Base-by-base conservation (phyloP, 495 filamentous ascomycete genomes). In the Neurospora tetraspora region DNA sequence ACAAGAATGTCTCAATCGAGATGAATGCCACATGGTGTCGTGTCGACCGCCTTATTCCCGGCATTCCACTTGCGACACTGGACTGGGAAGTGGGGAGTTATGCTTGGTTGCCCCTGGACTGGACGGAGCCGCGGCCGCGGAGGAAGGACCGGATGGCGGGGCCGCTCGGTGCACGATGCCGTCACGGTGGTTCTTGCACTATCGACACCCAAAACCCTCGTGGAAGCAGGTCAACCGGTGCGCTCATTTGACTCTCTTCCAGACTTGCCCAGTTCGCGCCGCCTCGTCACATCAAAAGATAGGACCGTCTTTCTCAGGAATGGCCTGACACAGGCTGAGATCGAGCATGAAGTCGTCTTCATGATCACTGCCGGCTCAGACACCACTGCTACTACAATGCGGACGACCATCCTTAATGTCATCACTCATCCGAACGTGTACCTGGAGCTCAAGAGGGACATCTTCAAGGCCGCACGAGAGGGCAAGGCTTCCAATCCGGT, bases 361-460 rank as follows among this genome's bases (percentile, higher is more conserved):
- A 82, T 84, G 72, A 81, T 86, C 71, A n/a, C 89, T 3, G 90
- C 89, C 0, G 89, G 89, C 7, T 86, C 86, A 11, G 90, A 92
- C 72, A 90, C 89, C 2, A 90, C 88, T 0, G 88, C 88, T 0
- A 88, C 86, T 4, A 83, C 86, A 20, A 85, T 92, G 77, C 85
- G 86, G 43, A 82, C 82, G 4, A 81, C 89, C 68, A 79, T 92
- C 43, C 79, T 86, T 40, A 86, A 87, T 73, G 77, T 91, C 31
- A 76, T 89, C 39, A 77, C 80, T 6, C 78, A 86, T 68, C 79
- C 80, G 3, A 71, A 74, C 0, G 80, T 84, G 1, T 89, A 88
- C 72, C 76, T 80, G n/a, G 83, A 82, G 65, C 83, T 91, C 73
- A 83, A 88, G 81, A 77, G 76, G 1, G 87, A 90, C 73, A 87